Evolutionary conservation across 2,329 filamentous ascomycete genomes (phyloP).

Genomic region (Phialophora macrospora): DNA sequence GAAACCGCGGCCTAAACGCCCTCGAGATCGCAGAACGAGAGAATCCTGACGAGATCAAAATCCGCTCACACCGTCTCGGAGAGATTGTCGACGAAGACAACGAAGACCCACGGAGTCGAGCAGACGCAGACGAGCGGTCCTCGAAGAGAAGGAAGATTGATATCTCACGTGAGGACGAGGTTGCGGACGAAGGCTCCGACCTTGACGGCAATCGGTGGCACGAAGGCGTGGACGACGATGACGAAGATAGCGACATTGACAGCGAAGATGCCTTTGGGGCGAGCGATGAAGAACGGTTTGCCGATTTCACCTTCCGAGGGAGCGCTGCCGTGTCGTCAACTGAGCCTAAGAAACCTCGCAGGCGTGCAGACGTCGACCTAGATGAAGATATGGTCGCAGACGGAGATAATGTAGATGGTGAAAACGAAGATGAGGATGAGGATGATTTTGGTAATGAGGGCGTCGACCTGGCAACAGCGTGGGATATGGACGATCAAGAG

Average conservation of each 20-base stretch:
- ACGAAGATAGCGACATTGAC: constrained; percentile 71
- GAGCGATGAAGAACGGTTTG: constrained; percentile 84
- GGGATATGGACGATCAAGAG: constrained; percentile 61
- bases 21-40: constrained; percentile 67
- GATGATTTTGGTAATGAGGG: constrained; percentile 66
- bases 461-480: constrained; percentile 65
- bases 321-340: constrained; percentile 44
- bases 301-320: constrained; percentile 72
- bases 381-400: constrained; percentile 56
- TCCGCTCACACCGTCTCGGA: constrained; percentile 64
- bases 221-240: constrained; percentile 70
- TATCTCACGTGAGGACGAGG: constrained; percentile 46
- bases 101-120: constrained; percentile 51
- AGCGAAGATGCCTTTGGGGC: constrained; percentile 85
- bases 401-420: constrained; percentile 34
- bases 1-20: constrained; percentile 61
- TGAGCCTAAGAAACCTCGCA: constrained; percentile 33
- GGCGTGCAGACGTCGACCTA: constrained; percentile 46
- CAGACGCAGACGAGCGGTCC: constrained; percentile 44
- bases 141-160: constrained; percentile 43
- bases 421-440: not conserved
- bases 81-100: constrained; percentile 60
- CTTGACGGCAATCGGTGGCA: constrained; percentile 86
- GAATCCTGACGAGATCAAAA: constrained; percentile 57
- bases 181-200: constrained; percentile 69